Evolutionary conservation across 129 eudicot genomes (phyloP), one percentile per base, ranked within the genome.

Genomic region (Arctium minus): DNA sequence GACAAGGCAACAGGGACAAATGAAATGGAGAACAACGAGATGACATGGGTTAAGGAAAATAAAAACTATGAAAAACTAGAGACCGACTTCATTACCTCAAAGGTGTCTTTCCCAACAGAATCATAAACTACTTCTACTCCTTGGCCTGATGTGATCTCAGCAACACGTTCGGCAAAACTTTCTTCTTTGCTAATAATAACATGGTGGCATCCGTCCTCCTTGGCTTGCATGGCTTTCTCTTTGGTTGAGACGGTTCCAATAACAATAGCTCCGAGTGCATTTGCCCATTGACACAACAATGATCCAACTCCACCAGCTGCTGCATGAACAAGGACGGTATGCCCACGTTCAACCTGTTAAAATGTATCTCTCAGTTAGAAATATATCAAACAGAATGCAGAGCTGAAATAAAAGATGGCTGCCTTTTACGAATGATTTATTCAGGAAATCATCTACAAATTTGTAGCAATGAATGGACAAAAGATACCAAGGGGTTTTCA

Each of bases 291-390:
- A 87, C 98, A 93, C 78, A 91, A 71, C 29, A 93, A 46, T 10
- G 96, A 91, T 36, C 97, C 97, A 50, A 88, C 92, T 40, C 96
- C 97, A 72, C 97, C 97, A 3, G 97, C 96, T 22, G 97, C 96
- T 8, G 97, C 97, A 75, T 93, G 97, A 74, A 93, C 89, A 77
- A 93, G 94, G 44, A 93, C 86, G 4, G 94, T 91, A 83, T 91
- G 94, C 31, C 94, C 98, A 35, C 80, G 75, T 81, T 91, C 92
- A 60, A 93, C 97, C 97, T 93, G 82, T 83, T 29, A 32, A 48
- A 50, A 22, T 50, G 48, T 7, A 44, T 38, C 6, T 46, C 42
- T 44, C 35, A 8, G 42, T 80, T 50, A 71, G n/a, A 65, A 42
- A n/a, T 39, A 39, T 5, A 74, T 74, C 37, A 46, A 32, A 6